phyloP scores from a whole-genome alignment of 2,329 filamentous ascomycete genomes.

The Alternaria novae-zelandiae region DNA sequence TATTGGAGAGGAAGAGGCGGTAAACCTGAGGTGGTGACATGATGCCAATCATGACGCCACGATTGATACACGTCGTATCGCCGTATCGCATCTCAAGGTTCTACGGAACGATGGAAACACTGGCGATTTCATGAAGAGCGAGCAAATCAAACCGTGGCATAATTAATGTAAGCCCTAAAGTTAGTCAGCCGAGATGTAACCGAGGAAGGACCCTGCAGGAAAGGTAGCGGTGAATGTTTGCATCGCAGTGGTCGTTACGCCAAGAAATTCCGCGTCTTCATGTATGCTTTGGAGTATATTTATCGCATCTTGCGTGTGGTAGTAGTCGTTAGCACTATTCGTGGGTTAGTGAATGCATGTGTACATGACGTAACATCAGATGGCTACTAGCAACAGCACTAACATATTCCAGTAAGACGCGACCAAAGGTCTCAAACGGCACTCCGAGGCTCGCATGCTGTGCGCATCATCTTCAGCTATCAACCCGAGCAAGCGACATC shows the following conservation, averaged over 20 bases:
- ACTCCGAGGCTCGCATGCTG: background rate
- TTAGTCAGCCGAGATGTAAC: background rate
- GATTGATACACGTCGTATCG: background rate
- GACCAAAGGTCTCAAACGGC: background rate
- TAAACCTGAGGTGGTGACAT: background rate
- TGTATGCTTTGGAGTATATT: background rate
- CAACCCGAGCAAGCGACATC: background rate
- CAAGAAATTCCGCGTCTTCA: background rate
- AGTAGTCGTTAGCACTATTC: background rate
- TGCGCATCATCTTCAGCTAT: background rate
- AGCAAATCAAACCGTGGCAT: background rate
- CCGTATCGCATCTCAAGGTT: background rate
- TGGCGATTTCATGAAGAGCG: background rate
- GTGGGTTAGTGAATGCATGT: background rate
- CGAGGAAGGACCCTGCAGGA: background rate
- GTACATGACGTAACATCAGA: background rate
- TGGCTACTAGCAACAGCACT: background rate
- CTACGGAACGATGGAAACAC: background rate
- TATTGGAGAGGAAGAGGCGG: background rate
- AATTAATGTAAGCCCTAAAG: background rate
- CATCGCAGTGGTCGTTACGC: background rate
- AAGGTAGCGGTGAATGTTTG: background rate
- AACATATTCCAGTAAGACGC: background rate
- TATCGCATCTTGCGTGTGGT: background rate
- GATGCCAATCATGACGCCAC: background rate